Evolutionary conservation across 345 rosid genomes (phyloP).

Genomic region (Eucalyptus globulus): DNA sequence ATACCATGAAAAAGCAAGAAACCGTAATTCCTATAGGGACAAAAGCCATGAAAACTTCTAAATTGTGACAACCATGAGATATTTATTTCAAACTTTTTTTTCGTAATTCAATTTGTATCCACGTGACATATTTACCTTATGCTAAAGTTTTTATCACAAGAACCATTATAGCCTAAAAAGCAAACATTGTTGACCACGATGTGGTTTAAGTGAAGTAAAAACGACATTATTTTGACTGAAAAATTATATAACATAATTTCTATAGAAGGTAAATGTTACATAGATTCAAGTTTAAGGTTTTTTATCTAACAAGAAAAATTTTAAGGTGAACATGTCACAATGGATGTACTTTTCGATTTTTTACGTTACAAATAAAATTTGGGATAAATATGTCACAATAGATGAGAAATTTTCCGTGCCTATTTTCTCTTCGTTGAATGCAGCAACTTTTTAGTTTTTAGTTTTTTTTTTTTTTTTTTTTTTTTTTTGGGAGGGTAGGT

Average conservation of each 20-base stretch:
- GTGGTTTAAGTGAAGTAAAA: too few relatives aligned
- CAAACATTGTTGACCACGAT: not conserved
- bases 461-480: too few relatives aligned
- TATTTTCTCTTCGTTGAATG: not conserved
- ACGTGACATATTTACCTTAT: accelerated
- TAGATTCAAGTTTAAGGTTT: not conserved
- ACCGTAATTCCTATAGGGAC: not conserved
- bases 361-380: too few relatives aligned
- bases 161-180: not conserved
- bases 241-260: too few relatives aligned
- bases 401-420: too few relatives aligned
- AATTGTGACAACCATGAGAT: accelerated
- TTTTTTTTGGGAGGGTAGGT: not conserved
- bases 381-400: too few relatives aligned
- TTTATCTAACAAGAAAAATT: not conserved
- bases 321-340: not conserved
- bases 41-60: not conserved
- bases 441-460: not conserved
- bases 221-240: too few relatives aligned
- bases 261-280: not conserved
- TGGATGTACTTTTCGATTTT: too few relatives aligned
- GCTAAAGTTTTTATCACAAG: not conserved
- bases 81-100: accelerated
- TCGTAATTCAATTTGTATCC: accelerated
- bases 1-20: not conserved